Base-by-base conservation (phyloP, 768 basidiomycete genomes). In the Chlorophyllum brunneum region DNA sequence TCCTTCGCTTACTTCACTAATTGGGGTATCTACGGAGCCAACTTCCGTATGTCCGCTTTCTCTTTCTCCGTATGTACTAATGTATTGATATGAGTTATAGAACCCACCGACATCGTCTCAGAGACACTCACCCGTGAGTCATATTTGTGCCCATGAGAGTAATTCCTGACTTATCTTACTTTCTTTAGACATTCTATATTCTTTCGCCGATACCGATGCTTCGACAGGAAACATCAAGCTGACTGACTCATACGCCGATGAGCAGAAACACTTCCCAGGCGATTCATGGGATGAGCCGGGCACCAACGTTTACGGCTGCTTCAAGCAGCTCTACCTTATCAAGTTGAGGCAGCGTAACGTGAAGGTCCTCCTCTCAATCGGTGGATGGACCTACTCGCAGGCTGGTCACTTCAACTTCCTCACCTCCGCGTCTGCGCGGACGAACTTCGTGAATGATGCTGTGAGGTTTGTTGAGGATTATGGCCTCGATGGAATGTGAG, bases 401-500 rank as follows among this genome's bases (percentile, higher is more conserved):
- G 63, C 67, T 16, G 77, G 77, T 10, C 83, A 87, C 60, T 87
- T 88, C 64, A 67, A 70, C 55, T 86, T 87, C 63, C 76, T 88
- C 42, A 80, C 80, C 1, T 67, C 74, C 38, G 56, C 78, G 0
- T 60, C 66, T 22, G 69, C 71, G 56, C 79, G 83, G 8, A 70
- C 75, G 9, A 81, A 68, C 10, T 88, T 88, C 59, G 82, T 86
- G 24, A 59, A 63, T 45, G 78, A 68, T 52, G 85, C 86, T 1
- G 80, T 91, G 23, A 73, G 76, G 40, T 60, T 89, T 8, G 69
- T 86, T 41, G 78, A 85, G 59, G 83, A 92, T 64, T 86, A 89
- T 52, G 90, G 89, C 0, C 80, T 93, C 45, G 90, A 92, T 59
- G 90, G 90, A 47, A 78, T 88, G 83, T 82, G 58, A 48, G 80